These are phyloP conservation scores for Heliamphora ciliata DNA, from an alignment of 179 eudicot species.

Conservation along the genomic window DNA sequence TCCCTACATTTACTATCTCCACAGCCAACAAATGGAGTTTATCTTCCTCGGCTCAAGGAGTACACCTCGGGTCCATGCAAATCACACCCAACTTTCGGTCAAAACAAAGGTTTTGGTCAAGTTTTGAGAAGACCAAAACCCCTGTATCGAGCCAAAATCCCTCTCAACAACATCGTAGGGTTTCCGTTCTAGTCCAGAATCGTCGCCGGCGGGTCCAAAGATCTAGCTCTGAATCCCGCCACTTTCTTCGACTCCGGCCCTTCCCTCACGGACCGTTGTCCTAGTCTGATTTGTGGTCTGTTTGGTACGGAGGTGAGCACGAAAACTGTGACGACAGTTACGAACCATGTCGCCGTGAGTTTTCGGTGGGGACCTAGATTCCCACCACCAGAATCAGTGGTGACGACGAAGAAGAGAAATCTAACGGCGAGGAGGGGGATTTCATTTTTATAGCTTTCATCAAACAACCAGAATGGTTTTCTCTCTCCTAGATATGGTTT, in stretches of 20 bases:
- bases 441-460: too few species aligned
- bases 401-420: conserved; percentile 20
- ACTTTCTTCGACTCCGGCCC: conserved; percentile 73
- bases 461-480: too few species aligned
- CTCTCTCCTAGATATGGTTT: too few species aligned
- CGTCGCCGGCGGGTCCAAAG: conserved; percentile 60
- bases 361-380: conserved; percentile 70
- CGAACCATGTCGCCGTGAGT: conserved; percentile 43
- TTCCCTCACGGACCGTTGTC: conserved; percentile 47
- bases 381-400: conserved; percentile 30
- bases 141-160: conserved; percentile 56
- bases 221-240: conserved; percentile 44
- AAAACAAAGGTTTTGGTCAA: conserved; percentile 70
- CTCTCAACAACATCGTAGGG: conserved; percentile 42
- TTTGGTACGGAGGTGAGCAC: conserved; percentile 54
- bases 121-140: conserved; percentile 70
- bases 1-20: too few species aligned
- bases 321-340: conserved; percentile 47
- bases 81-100: neutral
- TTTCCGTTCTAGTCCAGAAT: conserved; percentile 61
- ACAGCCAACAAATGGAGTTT: too few species aligned
- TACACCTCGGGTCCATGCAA: too few species aligned
- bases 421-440: too few species aligned
- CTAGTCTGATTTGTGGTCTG: conserved; percentile 27
- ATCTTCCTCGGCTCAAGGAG: too few species aligned